Evolutionary conservation across 2,329 filamentous ascomycete species (phyloP).

Genomic region (Botryotinia calthae): DNA sequence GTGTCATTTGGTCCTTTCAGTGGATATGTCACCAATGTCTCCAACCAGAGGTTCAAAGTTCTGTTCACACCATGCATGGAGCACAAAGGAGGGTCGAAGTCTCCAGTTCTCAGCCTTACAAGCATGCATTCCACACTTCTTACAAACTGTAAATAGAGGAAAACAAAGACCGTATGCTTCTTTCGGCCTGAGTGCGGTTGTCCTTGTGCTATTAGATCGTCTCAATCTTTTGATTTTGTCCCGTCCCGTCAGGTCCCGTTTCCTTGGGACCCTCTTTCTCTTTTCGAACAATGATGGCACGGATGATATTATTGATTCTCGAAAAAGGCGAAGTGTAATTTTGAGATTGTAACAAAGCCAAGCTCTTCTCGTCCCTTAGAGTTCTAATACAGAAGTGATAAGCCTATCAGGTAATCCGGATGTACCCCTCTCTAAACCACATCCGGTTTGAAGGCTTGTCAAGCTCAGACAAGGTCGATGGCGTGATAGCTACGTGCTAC

Average conservation of each 20-base stretch:
- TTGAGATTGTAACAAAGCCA: constrained; percentile 7
- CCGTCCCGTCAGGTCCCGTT: neutral
- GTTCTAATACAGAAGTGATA: neutral
- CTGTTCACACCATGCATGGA: neutral
- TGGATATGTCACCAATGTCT: neutral
- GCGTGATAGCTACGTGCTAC: constrained; percentile 19
- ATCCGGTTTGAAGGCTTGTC: constrained; percentile 2
- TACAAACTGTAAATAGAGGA: neutral
- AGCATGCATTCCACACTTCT: neutral
- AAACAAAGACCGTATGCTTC: neutral
- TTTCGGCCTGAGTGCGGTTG: neutral
- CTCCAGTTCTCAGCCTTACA: constrained; percentile 2
- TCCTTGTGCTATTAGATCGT: neutral
- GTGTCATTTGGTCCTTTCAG: neutral
- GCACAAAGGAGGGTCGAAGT: neutral
- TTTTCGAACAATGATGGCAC: neutral
- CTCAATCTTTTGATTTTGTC: neutral
- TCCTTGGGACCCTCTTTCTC: neutral
- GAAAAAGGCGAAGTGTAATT: neutral
- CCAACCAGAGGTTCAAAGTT: neutral
- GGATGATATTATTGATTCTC: neutral
- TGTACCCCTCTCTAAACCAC: constrained; percentile 19
- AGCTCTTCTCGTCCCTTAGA: neutral
- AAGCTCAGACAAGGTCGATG: constrained; percentile 15
- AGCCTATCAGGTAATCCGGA: constrained; percentile 4